Evolutionary conservation across 176 grass and related monocot genomes (phyloP).

Genomic region (Oropetium thomaeum): DNA sequence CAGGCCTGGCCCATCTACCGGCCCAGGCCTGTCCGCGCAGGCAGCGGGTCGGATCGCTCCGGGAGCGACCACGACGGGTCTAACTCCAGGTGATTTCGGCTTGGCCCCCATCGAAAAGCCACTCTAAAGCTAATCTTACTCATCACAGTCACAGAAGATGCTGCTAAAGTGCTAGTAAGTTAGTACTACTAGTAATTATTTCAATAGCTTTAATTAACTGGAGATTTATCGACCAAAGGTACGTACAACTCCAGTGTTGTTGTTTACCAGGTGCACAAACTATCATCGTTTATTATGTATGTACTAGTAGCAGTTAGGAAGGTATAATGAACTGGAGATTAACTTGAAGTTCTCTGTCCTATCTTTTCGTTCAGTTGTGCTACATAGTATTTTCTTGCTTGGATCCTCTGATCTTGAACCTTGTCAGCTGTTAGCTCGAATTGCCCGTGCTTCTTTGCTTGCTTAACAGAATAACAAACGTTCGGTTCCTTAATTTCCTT

Average conservation of each 20-base stretch:
- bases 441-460: not conserved
- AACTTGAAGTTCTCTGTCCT: not conserved
- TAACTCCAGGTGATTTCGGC: conserved; percentile 32
- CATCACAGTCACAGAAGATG: not conserved
- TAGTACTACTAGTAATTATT: not conserved
- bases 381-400: not conserved
- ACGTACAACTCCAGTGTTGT: not conserved
- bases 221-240: not conserved
- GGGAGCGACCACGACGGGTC: conserved; percentile 36
- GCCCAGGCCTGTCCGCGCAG: conserved; percentile 40
- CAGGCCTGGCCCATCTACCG: conserved; percentile 59
- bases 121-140: not conserved
- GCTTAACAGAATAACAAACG: too few species aligned
- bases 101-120: not conserved
- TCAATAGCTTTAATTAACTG: not conserved
- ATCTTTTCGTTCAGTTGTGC: not conserved
- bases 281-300: not conserved
- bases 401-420: not conserved
- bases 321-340: not conserved
- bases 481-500: not conserved
- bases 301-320: not conserved
- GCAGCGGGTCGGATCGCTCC: conserved; percentile 35
- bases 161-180: not conserved
- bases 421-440: not conserved
- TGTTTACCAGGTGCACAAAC: not conserved